Conservation (phyloP, 495 filamentous ascomycete genomes). For the Hyphodiscus hymeniophilus region DNA sequence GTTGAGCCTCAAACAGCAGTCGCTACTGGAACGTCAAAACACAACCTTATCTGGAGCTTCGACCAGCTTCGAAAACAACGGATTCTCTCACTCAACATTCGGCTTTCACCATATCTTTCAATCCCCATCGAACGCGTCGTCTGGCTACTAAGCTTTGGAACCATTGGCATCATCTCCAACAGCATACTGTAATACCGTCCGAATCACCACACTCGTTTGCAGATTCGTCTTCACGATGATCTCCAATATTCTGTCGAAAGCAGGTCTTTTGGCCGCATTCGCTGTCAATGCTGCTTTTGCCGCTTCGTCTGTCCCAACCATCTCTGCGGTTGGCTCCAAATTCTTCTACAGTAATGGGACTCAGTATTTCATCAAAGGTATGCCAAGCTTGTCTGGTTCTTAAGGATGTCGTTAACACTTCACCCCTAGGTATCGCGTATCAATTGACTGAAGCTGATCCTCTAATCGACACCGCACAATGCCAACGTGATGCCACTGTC, state of each 20-base stretch:
- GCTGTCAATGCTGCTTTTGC: slow-evolving; percentile 29
- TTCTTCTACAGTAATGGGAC: slow-evolving; percentile 72
- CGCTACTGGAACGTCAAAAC: slow-evolving; percentile 5
- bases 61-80: background rate
- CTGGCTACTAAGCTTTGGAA: no score
- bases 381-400: background rate
- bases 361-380: slow-evolving; percentile 80
- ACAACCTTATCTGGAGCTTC: background rate
- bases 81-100: background rate
- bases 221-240: slow-evolving; percentile 14
- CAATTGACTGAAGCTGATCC: slow-evolving; percentile 64
- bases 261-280: slow-evolving; percentile 12
- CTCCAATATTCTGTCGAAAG: slow-evolving; percentile 4
- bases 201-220: background rate
- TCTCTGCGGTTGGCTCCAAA: slow-evolving; percentile 69
- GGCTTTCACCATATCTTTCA: background rate
- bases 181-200: no score
- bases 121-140: no score
- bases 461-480: slow-evolving; percentile 66
- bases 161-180: no score
- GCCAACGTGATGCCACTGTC: slow-evolving; percentile 62
- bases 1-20: slow-evolving; percentile 4
- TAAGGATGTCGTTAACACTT: slow-evolving; percentile 4
- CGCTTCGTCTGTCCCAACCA: slow-evolving; percentile 30
- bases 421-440: slow-evolving; percentile 57